Evolutionary conservation across 2,329 filamentous ascomycete species (phyloP).

Genomic region (Cercospora brassicicola): DNA sequence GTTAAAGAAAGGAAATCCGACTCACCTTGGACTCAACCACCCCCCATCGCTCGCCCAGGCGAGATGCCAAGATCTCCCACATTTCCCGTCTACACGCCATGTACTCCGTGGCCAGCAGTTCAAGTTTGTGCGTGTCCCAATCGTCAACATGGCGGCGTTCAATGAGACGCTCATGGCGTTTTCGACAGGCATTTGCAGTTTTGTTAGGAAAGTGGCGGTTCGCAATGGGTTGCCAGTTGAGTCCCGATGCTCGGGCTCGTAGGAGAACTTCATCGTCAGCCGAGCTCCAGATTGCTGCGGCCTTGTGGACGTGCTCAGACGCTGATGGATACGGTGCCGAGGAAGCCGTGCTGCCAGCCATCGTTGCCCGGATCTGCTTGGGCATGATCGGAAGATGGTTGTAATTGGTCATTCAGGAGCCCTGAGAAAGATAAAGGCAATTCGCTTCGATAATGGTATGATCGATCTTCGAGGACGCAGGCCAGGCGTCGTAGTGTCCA

Average conservation of each 20-base stretch:
- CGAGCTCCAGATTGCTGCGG: conserved; percentile 62
- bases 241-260: conserved; percentile 67
- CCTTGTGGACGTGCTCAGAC: conserved; percentile 39
- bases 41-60: conserved; percentile 57
- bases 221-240: conserved; percentile 84
- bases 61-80: conserved; percentile 72
- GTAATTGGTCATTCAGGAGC: conserved; percentile 30
- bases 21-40: conserved; percentile 81
- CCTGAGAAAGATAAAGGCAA: background rate
- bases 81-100: conserved; percentile 77
- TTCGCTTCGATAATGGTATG: background rate
- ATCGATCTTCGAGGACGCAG: background rate
- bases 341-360: conserved; percentile 31
- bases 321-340: conserved; percentile 39
- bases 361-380: conserved; percentile 43
- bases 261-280: conserved; percentile 74
- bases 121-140: conserved; percentile 74
- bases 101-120: conserved; percentile 74
- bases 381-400: conserved; percentile 45
- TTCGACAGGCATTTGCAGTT: conserved; percentile 78
- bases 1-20: conserved; percentile 47
- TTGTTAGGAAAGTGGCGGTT: conserved; percentile 74
- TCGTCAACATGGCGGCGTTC: conserved; percentile 71
- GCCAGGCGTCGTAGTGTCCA: background rate
- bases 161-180: conserved; percentile 81